A percentile compares a stretch with the other conserved stretches of the same genome.
These are phyloP conservation scores for Phlegmacium glaucopus DNA, from an alignment of 768 basidiomycete genomes.

Conservation along the genomic window DNA sequence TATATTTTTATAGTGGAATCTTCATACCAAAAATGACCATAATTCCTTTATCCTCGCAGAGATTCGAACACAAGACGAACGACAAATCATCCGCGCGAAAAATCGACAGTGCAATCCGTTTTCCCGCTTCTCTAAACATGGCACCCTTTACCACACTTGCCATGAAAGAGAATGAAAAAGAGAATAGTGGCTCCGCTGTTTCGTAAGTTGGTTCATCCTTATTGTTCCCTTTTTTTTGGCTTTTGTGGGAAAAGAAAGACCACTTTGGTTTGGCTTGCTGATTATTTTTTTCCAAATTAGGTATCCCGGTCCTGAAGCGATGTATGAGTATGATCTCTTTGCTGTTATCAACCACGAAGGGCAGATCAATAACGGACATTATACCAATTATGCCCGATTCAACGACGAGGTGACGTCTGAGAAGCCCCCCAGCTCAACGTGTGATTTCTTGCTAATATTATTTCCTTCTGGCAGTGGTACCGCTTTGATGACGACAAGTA, in stretches of 20 bases:
- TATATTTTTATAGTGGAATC: not conserved
- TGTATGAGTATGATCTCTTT: constrained; percentile 90
- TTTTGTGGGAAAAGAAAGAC: not conserved
- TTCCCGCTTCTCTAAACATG: constrained; percentile 87
- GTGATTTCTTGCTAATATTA: not conserved
- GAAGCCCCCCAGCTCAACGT: no score
- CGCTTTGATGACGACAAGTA: constrained; percentile 94
- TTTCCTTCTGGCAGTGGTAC: constrained; percentile 64
- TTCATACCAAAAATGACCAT: constrained; percentile 1
- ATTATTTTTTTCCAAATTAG: no score
- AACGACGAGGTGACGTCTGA: constrained; percentile 65
- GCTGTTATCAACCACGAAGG: constrained; percentile 95
- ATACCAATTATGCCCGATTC: constrained; percentile 82
- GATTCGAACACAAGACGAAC: constrained; percentile 84
- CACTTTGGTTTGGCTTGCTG: no score
- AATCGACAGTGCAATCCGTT: constrained; percentile 78
- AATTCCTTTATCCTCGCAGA: constrained; percentile 41
- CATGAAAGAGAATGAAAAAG: constrained; percentile 50
- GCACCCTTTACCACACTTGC: constrained; percentile 73
- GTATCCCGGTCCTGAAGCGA: constrained; percentile 48
- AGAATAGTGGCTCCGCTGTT: constrained; percentile 23
- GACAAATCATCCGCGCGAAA: constrained; percentile 77
- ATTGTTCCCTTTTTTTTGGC: not conserved
- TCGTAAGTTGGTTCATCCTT: constrained; percentile 24
- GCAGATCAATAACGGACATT: constrained; percentile 92